Conservation (phyloP, 2,329 filamentous ascomycete genomes). For the Xylariaceae sp. region DNA sequence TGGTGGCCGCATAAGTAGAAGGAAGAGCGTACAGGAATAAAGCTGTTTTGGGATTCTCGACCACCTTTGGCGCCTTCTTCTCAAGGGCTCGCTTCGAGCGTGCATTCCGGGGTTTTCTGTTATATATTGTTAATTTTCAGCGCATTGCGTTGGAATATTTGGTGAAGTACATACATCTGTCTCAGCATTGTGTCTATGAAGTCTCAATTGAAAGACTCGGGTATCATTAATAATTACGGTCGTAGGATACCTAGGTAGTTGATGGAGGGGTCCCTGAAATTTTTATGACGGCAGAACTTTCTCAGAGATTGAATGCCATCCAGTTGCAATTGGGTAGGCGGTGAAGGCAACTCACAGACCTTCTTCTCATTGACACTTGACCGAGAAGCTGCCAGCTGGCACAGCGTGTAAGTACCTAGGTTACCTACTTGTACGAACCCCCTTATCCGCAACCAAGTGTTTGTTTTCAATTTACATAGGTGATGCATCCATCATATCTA, state of each 20-base stretch:
- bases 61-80: conserved; percentile 83
- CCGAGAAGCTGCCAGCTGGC: not conserved
- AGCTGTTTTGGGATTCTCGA: conserved; percentile 88
- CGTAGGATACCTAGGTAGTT: not conserved
- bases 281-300: conserved; percentile 35
- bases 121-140: conserved; percentile 6
- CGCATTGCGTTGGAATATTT: not conserved
- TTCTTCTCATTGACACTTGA: not conserved
- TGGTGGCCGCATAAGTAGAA: not conserved
- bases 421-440: too few relatives aligned
- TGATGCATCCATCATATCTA: too few relatives aligned
- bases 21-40: conserved; percentile 68
- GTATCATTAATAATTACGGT: conserved; percentile 1
- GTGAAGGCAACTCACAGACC: conserved; percentile 7
- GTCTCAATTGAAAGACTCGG: conserved; percentile 2
- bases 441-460: too few relatives aligned
- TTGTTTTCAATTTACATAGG: too few relatives aligned
- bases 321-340: conserved; percentile 2
- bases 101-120: conserved; percentile 67
- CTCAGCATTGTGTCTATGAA: conserved; percentile 28
- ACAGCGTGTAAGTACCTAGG: too few relatives aligned
- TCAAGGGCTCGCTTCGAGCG: conserved; percentile 95
- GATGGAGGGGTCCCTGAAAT: conserved; percentile 26
- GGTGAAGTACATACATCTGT: conserved; percentile 29
- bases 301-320: conserved; percentile 1